Evolutionary conservation across 225 moss, liverwort and hornwort genomes (phyloP).

Genomic region (Polytrichum commune): DNA sequence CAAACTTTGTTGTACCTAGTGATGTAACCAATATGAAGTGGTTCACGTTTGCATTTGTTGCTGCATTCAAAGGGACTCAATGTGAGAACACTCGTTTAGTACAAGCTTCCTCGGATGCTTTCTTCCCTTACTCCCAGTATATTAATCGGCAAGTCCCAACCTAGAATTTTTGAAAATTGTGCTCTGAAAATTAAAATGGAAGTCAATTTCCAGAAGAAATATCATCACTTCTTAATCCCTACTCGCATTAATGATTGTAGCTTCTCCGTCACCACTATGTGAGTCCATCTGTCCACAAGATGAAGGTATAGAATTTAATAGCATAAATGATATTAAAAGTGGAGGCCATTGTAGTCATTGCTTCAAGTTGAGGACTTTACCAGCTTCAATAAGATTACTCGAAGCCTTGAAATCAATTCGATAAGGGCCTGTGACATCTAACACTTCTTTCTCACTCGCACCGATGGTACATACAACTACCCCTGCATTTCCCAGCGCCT

Average conservation of each 20-base stretch:
- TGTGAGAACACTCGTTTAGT: too few relatives aligned
- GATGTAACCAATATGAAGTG: slow-evolving; percentile 91
- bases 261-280: too few relatives aligned
- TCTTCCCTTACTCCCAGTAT: too few relatives aligned
- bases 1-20: slow-evolving; percentile 73
- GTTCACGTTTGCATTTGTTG: slow-evolving; percentile 60
- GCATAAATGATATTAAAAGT: too few relatives aligned
- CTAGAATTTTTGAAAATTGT: too few relatives aligned
- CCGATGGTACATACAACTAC: slow-evolving; percentile 81
- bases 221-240: not conserved
- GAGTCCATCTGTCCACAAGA: too few relatives aligned
- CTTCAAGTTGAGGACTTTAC: slow-evolving; percentile 26
- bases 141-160: too few relatives aligned
- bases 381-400: slow-evolving; percentile 69
- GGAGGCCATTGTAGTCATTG: not conserved
- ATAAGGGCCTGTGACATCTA: slow-evolving; percentile 71
- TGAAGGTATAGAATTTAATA: too few relatives aligned
- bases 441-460: slow-evolving; percentile 78
- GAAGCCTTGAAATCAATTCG: slow-evolving; percentile 80
- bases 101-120: too few relatives aligned
- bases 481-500: slow-evolving; percentile 67
- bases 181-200: too few relatives aligned
- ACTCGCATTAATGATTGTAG: not conserved
- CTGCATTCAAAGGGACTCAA: slow-evolving; percentile 33
- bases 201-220: too few relatives aligned